phyloP scores from a whole-genome alignment of 192 early-diverging fungal genomes.

The Phlyctochytrium arcticum region DNA sequence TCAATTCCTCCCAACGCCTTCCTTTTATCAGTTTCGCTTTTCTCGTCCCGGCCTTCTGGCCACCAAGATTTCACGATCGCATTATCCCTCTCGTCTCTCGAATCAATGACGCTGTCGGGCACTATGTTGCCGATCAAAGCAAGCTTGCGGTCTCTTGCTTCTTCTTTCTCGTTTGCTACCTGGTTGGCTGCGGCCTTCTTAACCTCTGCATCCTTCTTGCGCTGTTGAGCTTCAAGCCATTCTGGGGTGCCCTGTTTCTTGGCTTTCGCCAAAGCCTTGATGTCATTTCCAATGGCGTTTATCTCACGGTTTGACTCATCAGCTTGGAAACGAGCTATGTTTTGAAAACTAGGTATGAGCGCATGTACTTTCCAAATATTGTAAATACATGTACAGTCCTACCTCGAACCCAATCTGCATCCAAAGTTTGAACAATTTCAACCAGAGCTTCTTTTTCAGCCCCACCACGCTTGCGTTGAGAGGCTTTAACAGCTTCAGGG shows the following conservation, averaged over 20 bases:
- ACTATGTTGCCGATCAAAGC: conserved; percentile 87
- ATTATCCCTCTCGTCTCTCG: conserved; percentile 74
- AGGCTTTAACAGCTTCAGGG: conserved; percentile 87
- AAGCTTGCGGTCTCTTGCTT: conserved; percentile 58
- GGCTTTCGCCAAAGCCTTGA: conserved; percentile 81
- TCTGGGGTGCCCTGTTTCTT: conserved; percentile 32
- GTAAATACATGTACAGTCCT: too few relatives aligned
- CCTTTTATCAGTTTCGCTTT: conserved; percentile 28
- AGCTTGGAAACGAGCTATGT: conserved; percentile 73
- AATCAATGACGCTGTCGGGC: conserved; percentile 83
- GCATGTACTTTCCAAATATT: background rate
- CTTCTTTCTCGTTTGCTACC: conserved; percentile 65
- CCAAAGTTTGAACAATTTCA: conserved; percentile 86
- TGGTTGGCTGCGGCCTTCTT: conserved; percentile 60
- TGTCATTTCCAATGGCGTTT: conserved; percentile 90
- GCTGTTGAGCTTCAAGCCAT: conserved; percentile 47
- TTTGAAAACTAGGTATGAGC: background rate
- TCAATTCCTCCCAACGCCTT: conserved; percentile 39
- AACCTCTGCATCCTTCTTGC: conserved; percentile 71
- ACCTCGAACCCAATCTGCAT: conserved; percentile 87
- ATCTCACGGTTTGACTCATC: conserved; percentile 87
- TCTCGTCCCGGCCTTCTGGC: conserved; percentile 47
- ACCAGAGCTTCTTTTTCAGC: conserved; percentile 68
- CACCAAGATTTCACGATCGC: conserved; percentile 44
- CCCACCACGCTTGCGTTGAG: conserved; percentile 85